phyloP scores from a whole-genome alignment of 1,284 basidiomycete genomes.

The Naganishia sp. region DNA sequence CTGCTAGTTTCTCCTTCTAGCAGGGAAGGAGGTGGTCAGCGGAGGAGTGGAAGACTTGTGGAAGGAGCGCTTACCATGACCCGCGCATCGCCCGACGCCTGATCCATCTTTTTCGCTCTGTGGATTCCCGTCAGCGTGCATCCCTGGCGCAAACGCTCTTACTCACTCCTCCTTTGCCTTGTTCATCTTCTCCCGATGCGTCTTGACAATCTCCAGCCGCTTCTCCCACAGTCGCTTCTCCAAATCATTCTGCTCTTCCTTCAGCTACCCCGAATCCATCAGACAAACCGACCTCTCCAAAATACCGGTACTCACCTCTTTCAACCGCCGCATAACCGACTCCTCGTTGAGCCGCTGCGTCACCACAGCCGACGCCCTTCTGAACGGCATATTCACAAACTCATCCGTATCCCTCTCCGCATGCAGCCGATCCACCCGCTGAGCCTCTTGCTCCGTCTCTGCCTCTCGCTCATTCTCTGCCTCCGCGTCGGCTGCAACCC shows the following conservation, averaged over 20 bases:
- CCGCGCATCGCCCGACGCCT: not conserved
- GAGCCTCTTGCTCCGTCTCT: not conserved
- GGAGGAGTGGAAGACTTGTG: no score
- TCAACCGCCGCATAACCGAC: constrained; percentile 11
- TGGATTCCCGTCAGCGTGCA: not conserved
- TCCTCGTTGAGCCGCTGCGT: constrained; percentile 4
- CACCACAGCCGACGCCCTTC: constrained; percentile 2
- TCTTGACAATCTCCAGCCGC: constrained; percentile 23
- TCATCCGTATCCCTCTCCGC: constrained; percentile 8
- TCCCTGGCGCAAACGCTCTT: not conserved
- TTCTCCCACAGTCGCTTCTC: constrained; percentile 23
- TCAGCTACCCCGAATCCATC: constrained; percentile 1
- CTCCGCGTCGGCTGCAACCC: not conserved
- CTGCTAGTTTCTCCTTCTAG: constrained; percentile 14
- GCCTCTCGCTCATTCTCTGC: not conserved
- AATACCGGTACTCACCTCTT: constrained; percentile 2
- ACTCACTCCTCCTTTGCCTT: constrained; percentile 18
- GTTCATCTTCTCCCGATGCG: constrained; percentile 13
- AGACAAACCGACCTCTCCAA: not conserved
- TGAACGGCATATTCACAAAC: constrained; percentile 21
- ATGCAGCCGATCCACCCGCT: not conserved
- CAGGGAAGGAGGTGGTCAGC: not conserved
- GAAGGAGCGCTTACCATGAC: not conserved
- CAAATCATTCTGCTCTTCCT: constrained; percentile 17
- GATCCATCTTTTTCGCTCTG: constrained; percentile 8